Conservation (phyloP, 139 green algal genomes). For the Yamagishiella unicocca region DNA sequence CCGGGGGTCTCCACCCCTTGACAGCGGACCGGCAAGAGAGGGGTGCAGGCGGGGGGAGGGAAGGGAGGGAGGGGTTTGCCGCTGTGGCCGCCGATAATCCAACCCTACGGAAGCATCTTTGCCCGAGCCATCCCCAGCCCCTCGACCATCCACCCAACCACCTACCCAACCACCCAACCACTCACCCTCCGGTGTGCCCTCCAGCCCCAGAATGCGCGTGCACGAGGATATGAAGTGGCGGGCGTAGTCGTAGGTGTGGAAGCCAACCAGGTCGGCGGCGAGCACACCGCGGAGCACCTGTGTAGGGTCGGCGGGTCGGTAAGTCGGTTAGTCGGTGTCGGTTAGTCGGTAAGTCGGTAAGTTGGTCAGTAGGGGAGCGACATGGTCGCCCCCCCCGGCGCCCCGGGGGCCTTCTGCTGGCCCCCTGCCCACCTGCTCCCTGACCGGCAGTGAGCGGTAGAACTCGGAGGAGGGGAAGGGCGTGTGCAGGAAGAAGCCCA, state of each 20-base stretch:
- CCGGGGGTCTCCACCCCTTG: conserved; percentile 97
- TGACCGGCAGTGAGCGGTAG: conserved; percentile 73
- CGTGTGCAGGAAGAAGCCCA: conserved; percentile 94
- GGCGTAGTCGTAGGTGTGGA: conserved; percentile 97
- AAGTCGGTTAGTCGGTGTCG: too few species aligned
- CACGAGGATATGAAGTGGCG: conserved; percentile 95
- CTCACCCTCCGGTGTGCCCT: conserved; percentile 81
- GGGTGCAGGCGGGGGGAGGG: too few species aligned
- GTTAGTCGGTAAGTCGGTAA: too few species aligned
- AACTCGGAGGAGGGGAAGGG: conserved; percentile 85
- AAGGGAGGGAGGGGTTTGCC: too few species aligned
- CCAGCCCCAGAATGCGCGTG: conserved; percentile 93
- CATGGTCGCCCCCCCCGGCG: too few species aligned
- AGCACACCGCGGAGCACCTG: conserved; percentile 86
- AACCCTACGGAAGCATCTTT: background rate
- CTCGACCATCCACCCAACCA: background rate
- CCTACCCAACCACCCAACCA: too few species aligned
- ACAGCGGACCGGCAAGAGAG: too few species aligned
- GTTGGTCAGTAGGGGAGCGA: too few species aligned
- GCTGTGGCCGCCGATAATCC: too few species aligned
- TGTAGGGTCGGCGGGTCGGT: too few species aligned
- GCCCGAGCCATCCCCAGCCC: background rate
- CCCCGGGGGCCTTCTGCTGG: background rate
- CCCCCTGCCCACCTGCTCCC: conserved; percentile 74
- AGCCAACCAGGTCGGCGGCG: conserved; percentile 91